These are phyloP conservation scores for Sclerotinia minor DNA, from an alignment of 2,329 filamentous ascomycete genomes.

Conservation along the genomic window DNA sequence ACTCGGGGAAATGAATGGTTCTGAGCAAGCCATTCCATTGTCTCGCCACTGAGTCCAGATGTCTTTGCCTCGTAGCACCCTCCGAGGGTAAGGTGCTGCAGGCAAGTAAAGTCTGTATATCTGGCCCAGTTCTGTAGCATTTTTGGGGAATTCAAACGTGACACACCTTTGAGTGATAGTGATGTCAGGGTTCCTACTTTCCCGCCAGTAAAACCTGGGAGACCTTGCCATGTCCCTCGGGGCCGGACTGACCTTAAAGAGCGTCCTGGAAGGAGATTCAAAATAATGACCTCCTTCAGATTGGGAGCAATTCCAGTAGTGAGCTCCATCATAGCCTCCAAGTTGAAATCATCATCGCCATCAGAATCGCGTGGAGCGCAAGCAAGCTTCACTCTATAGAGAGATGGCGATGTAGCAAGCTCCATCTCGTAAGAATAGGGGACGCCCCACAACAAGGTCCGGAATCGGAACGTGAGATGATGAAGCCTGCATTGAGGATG, in stretches of 20 bases:
- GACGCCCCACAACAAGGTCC: constrained; percentile 21
- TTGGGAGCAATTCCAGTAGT: constrained; percentile 25
- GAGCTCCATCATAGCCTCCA: constrained; percentile 28
- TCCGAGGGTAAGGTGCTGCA: constrained; percentile 24
- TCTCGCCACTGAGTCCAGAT: constrained; percentile 21
- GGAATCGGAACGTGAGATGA: constrained; percentile 26
- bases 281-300: constrained; percentile 26
- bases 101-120: constrained; percentile 23
- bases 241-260: constrained; percentile 17
- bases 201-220: constrained; percentile 27
- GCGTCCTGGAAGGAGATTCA: constrained; percentile 21
- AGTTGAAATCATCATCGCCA: constrained; percentile 26
- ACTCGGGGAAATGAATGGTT: constrained; percentile 27
- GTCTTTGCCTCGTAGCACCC: constrained; percentile 15
- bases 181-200: constrained; percentile 25
- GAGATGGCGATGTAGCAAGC: constrained; percentile 25
- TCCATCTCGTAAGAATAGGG: constrained; percentile 27
- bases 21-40: constrained; percentile 25
- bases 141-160: constrained; percentile 12
- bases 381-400: constrained; percentile 26
- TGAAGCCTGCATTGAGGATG: constrained; percentile 27
- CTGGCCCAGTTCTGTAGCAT: constrained; percentile 22
- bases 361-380: constrained; percentile 22
- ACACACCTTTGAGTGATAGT: constrained; percentile 21
- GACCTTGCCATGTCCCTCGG: constrained; percentile 26